Evolutionary conservation across 345 rosid species (phyloP).

Genomic region (Cardamine resedifolia): DNA sequence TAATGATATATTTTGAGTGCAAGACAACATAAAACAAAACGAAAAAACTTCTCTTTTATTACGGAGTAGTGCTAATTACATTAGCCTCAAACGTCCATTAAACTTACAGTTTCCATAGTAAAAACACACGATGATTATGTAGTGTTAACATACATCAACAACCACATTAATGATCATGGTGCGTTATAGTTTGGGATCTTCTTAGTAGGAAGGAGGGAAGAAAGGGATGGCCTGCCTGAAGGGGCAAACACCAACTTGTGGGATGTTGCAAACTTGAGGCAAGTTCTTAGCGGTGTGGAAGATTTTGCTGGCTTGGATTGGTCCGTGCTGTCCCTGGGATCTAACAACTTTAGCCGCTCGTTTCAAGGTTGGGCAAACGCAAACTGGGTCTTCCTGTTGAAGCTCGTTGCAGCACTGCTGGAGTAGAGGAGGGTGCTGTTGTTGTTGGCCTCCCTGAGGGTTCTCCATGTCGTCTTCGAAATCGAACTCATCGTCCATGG

Average conservation of each 20-base stretch:
- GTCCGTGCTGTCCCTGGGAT: constrained; percentile 11
- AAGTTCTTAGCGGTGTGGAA: constrained; percentile 9
- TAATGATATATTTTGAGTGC: background rate
- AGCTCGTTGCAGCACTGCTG: constrained; percentile 33
- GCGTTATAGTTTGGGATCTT: background rate
- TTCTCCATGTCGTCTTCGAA: constrained; percentile 21
- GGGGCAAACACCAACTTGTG: constrained; percentile 19
- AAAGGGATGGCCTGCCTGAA: constrained; percentile 9
- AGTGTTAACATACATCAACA: constrained; percentile 17
- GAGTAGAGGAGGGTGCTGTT: background rate
- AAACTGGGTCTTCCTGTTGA: background rate
- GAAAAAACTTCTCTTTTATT: constrained; percentile 1
- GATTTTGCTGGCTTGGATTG: background rate
- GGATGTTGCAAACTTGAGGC: constrained; percentile 25
- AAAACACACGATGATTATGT: background rate
- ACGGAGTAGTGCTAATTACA: constrained; percentile 11
- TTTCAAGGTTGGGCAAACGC: constrained; percentile 34
- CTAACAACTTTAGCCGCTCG: constrained; percentile 12
- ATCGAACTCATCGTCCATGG: constrained; percentile 20
- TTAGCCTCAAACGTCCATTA: constrained; percentile 16
- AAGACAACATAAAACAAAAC: background rate
- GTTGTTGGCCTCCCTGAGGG: background rate
- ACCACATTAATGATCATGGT: background rate
- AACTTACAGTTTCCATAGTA: background rate
- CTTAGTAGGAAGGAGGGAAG: constrained; percentile 28